Base-by-base conservation (phyloP, 1,284 basidiomycete species). In the Heterobasidion occidentale region DNA sequence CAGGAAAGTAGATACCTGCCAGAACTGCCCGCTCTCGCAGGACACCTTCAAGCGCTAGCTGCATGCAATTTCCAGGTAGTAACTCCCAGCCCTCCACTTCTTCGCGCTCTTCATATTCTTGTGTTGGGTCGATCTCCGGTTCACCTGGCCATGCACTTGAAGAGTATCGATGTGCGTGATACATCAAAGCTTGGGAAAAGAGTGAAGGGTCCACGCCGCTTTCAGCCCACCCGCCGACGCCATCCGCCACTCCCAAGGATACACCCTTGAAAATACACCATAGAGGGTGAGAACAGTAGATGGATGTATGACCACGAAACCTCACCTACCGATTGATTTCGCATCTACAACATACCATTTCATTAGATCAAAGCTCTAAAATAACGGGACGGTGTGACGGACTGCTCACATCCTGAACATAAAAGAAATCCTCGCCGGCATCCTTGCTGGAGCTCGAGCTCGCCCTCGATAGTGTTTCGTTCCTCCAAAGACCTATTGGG, bases 181-280 rank as follows among this genome's bases (percentile, higher is more conserved):
- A 90, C 76, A 84, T 82, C 35, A 86, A 68, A 1, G 81, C 75
- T 64, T 84, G 84, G 0, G 84, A 79, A 66, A 85, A 88, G 42
- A 92, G 74, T 8, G 88, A 86, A 3, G 92, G 91, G 66, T 95
- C 92, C 35, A 93, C 81, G 54, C 92, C 92, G 1, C 84, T 84
- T 61, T 90, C 78, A 38, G 75, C 74, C 85, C 85, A 88, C 19
- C 85, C 85, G 3, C 86, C 85, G 1, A 88, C 85, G 17, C 85
- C 85, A 61, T 88, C 85, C 12, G 85, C 84, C 2, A 84, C 74
- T 68, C 79, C 90, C 56, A 94, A 76, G 4, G 88, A 81, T n/a
- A 92, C 68, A 35, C 90, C 90, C 83, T 91, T 60, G n/a, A 58
- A 35, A 48, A 42, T 35, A 52, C 51, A 57, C 57, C 58, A 47